Conservation (phyloP, 2,329 filamentous ascomycete species). For the Chrysosphaeria jannelii region DNA sequence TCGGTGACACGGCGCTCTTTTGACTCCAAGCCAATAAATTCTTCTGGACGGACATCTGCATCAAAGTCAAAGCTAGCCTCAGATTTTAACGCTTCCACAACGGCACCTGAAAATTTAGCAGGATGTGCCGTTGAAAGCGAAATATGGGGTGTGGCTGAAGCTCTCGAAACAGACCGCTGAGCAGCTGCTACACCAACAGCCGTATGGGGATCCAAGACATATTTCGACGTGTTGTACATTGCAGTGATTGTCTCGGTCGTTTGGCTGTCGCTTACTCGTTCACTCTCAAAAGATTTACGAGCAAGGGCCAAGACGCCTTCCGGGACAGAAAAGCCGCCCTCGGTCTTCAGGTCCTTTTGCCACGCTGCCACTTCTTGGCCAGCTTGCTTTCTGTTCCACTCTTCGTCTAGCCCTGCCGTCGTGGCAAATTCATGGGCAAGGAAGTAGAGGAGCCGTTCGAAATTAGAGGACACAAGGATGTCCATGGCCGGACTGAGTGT, state of each 20-base stretch:
- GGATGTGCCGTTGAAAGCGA: constrained; percentile 82
- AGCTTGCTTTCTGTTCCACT: constrained; percentile 35
- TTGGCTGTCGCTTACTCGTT: constrained; percentile 34
- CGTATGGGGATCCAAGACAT: constrained; percentile 79
- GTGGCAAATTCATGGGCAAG: constrained; percentile 38
- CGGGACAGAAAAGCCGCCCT: constrained; percentile 61
- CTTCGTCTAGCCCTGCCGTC: constrained; percentile 27
- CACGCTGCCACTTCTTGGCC: constrained; percentile 50
- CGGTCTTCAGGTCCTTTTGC: constrained; percentile 51
- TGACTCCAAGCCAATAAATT: constrained; percentile 53
- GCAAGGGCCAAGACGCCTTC: constrained; percentile 40
- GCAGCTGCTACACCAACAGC: constrained; percentile 64
- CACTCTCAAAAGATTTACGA: constrained; percentile 49
- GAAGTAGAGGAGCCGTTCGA: constrained; percentile 88
- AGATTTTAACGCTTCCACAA: constrained; percentile 45
- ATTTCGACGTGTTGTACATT: constrained; percentile 19
- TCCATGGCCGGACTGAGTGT: constrained; percentile 93
- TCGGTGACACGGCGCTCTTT: constrained; percentile 43
- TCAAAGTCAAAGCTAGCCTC: constrained; percentile 48
- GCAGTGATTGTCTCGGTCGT: constrained; percentile 35
- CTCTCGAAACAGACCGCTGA: constrained; percentile 30
- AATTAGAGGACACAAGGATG: constrained; percentile 86
- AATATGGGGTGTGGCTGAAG: constrained; percentile 31
- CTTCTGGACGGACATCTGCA: constrained; percentile 41
- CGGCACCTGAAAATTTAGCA: constrained; percentile 72